These are phyloP conservation scores for Pythium monospermum DNA, from an alignment of 352 stramenopile species.

Conservation along the genomic window DNA sequence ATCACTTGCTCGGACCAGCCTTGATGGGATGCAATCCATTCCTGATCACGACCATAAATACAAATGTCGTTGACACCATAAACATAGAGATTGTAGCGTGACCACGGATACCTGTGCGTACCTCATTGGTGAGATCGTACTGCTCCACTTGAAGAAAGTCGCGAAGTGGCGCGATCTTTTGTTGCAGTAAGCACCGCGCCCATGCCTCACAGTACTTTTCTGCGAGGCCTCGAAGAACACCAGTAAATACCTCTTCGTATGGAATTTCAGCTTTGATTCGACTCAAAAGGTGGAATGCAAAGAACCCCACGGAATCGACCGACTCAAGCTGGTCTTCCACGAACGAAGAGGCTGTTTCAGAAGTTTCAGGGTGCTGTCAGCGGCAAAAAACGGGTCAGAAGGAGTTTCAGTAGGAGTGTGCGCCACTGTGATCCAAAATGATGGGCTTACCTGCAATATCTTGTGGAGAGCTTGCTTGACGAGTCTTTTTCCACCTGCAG, in stretches of 20 bases:
- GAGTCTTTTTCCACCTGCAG: slow-evolving; percentile 1
- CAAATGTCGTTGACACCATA: no score
- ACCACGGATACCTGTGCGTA: no score
- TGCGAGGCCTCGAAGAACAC: slow-evolving; percentile 45
- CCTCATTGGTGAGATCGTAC: slow-evolving; percentile 74
- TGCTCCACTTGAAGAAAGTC: slow-evolving; percentile 59
- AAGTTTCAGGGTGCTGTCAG: slow-evolving; percentile 13
- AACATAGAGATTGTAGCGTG: no score
- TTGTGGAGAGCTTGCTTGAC: slow-evolving; percentile 14
- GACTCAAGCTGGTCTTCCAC: slow-evolving; percentile 57
- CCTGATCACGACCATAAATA: no score
- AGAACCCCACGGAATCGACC: slow-evolving; percentile 35
- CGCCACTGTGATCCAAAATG: no score
- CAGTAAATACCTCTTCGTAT: slow-evolving; percentile 49
- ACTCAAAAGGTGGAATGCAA: slow-evolving; percentile 50
- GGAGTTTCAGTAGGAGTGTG: no score
- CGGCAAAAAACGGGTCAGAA: neutral
- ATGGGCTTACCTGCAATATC: slow-evolving; percentile 29
- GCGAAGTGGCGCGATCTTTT: slow-evolving; percentile 64
- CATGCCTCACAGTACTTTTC: slow-evolving; percentile 67
- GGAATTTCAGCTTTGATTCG: slow-evolving; percentile 32
- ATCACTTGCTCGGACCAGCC: slow-evolving; percentile 75
- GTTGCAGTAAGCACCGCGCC: slow-evolving; percentile 42
- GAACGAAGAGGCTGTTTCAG: slow-evolving; percentile 26
- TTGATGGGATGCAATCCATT: slow-evolving; percentile 72